Conservation (phyloP, 1,284 basidiomycete species). For the Ceratobasidium papillatum region DNA sequence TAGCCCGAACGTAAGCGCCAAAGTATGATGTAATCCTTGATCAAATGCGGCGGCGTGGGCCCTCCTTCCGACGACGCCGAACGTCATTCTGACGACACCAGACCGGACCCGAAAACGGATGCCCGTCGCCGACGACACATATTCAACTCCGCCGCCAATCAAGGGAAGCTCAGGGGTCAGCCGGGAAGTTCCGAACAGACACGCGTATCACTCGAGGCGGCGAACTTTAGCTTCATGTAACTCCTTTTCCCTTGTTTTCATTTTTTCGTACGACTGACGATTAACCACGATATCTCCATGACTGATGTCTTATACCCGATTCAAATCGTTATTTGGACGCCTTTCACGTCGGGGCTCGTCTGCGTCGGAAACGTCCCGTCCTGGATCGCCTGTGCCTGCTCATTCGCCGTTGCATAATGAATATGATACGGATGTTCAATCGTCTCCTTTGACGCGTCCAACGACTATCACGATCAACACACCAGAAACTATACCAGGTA, state of each 20-base stretch:
- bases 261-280: background rate
- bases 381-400: background rate
- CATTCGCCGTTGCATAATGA: slow-evolving; percentile 8
- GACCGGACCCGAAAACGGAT: background rate
- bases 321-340: slow-evolving; percentile 30
- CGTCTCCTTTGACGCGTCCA: background rate
- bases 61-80: background rate
- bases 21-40: background rate
- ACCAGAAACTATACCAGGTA: background rate
- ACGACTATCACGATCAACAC: background rate
- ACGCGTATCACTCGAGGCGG: slow-evolving; percentile 15
- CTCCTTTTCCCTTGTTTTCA: background rate
- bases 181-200: background rate
- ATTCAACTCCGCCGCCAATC: background rate
- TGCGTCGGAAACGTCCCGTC: slow-evolving; percentile 29
- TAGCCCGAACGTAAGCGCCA: no score
- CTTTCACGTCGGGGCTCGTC: slow-evolving; percentile 27
- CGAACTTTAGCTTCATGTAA: slow-evolving; percentile 3
- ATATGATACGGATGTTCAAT: background rate
- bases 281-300: no score
- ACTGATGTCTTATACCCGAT: slow-evolving; percentile 31
- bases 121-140: background rate
- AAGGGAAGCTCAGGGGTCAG: background rate
- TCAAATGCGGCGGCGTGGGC: background rate
- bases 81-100: background rate